Base-by-base conservation (phyloP, 106 monocot genomes). In the Dendrobium huoshanense region DNA sequence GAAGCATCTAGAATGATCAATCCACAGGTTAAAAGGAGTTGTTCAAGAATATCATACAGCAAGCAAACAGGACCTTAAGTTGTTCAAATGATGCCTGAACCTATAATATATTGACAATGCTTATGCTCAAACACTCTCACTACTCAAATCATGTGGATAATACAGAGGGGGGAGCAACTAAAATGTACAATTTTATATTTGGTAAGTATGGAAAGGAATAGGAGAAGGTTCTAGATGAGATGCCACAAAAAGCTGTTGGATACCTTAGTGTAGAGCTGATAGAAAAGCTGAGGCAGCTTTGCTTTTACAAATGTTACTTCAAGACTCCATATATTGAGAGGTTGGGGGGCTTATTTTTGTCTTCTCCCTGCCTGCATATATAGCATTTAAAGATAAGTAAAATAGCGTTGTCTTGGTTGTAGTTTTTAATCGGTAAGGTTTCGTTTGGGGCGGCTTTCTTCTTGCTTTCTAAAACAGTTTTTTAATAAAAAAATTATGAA, bases 301-400 rank as follows among this genome's bases (percentile, higher is more conserved):
- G 10, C 13, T 13, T 51, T 48, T 51, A 51, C 13, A 72, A 72
- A 72, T 72, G 40, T 37, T 16, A 16, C 10, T 40, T 72, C 40
- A 96, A 33, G 88, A 91, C 82, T 90, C 91, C 96, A 96, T 96
- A 78, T 78, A 86, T 54, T 94, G 96, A 78, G 55, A 88, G 31
- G 87, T 4, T 17, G 96, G 96, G 2, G 93, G 93, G 76, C 82
- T 92, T 44, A 79, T 83, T 77, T 87, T 89, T 22, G 93, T 91
- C 82, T 85, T 94, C 75, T 84, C 72, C 4, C 73, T 41, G 31
- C 88, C 96, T 96, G 88, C 79, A 91, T 25, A 44, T 19, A 10
- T 55, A 5, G 45, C 4, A 6, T 75, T 59, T 73, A 15, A 8
- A 75, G 51, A 51, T 1, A 51, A 51, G 27, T 61, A 24, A 61